Evolutionary conservation across 108 stramenopile genomes (phyloP), one percentile per base, ranked within the genome.

Genomic region (Discostella stelligeroides): DNA sequence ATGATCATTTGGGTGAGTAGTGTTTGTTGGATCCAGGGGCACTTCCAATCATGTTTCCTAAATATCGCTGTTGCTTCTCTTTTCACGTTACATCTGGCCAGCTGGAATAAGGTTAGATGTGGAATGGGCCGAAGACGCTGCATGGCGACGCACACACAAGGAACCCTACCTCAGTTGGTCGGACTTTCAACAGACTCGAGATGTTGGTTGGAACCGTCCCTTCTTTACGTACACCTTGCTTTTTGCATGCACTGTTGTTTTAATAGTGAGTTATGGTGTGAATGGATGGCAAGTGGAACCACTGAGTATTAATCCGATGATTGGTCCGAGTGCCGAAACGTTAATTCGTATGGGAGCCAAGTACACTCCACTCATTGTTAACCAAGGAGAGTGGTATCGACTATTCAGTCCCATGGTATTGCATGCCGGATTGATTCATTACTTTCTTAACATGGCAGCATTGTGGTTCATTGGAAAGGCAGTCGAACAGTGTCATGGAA

Each of bases 371-470:
- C 56, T 88, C 8, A 97, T 98, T 69, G 91, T 98, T 28, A 81
- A 93, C 30, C 76, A 85, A 47, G 90, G 88, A 38, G 88, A 97
- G 63, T 93, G 90, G 86, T 97, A 77, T 64, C 77, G 96, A 23
- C 63, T 98, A 15, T 81, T 96, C 59, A 86, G 90, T 20, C 88
- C 98, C 6, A 90, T 97, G 82, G 82, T 97, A 13, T 84, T 98
- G 39, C 98, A 98, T 79, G 97, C 95, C 0, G 98, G 98, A 4
- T 37, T 98, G 40, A 81, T 98, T 10, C 98, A 98, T 67, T 94
- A 91, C 61, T 11, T 97, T n/a, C 78, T 95, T 67, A 98, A 98
- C 80, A 92, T 96, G 92, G 47, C 85, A 13, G 96, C 91, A 0
- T 66, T 97, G 43, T 84, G 84, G 72, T 94, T 94, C 70, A 82